phyloP scores from a whole-genome alignment of 495 filamentous ascomycete species.

The Achaetomiella virescens region DNA sequence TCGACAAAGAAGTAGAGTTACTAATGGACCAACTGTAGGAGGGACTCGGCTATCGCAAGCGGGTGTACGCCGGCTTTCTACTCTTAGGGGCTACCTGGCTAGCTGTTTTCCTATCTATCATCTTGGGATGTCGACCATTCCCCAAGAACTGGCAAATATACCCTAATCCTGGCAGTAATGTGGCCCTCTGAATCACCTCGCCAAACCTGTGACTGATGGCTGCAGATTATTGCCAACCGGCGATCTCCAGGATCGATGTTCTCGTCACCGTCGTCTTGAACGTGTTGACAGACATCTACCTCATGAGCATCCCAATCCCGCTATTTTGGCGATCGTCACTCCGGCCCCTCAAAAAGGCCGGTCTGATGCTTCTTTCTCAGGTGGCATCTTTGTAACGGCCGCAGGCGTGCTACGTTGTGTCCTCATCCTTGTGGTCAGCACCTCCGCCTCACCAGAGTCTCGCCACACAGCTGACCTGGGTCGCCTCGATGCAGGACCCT shows the following conservation, averaged over 20 bases:
- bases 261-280: constrained; percentile 45
- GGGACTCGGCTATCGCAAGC: constrained; percentile 44
- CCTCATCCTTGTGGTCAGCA: constrained; percentile 39
- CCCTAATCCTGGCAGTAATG: constrained; percentile 49
- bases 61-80: constrained; percentile 49
- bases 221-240: constrained; percentile 44
- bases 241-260: constrained; percentile 40
- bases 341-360: constrained; percentile 40
- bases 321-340: constrained; percentile 47
- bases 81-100: constrained; percentile 49
- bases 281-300: constrained; percentile 47
- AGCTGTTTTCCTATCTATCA: constrained; percentile 47
- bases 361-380: constrained; percentile 44
- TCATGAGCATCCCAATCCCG: constrained; percentile 48
- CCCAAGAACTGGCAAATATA: constrained; percentile 51
- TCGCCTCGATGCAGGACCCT: constrained; percentile 29
- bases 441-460: too few species aligned
- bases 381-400: constrained; percentile 44
- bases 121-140: constrained; percentile 48
- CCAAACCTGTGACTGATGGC: background rate
- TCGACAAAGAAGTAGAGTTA: too few species aligned
- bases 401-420: constrained; percentile 45
- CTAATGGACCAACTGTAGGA: constrained; percentile 20
- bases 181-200: background rate
- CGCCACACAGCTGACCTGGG: background rate